phyloP scores from a whole-genome alignment of 1,284 basidiomycete species.

The Pterulicium gracile region DNA sequence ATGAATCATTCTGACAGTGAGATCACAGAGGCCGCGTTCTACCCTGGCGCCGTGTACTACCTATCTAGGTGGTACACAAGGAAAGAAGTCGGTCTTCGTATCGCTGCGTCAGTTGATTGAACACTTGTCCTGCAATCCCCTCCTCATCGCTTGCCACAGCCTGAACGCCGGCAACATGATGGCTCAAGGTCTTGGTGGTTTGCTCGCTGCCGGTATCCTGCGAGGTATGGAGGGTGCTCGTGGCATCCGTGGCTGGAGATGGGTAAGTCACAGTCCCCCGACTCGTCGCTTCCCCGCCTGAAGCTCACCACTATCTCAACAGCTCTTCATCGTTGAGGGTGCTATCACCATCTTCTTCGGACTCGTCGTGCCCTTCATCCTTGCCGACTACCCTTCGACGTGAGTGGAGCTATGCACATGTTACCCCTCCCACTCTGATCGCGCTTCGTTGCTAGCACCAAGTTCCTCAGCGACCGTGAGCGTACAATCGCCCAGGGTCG shows the following conservation, averaged over 20 bases:
- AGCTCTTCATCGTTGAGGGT: constrained; percentile 14
- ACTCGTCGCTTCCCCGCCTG: not conserved
- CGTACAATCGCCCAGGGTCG: constrained; percentile 12
- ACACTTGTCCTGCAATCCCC: not conserved
- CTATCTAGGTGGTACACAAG: constrained; percentile 16
- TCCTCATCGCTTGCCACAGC: constrained; percentile 3
- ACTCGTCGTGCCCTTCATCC: constrained; percentile 12
- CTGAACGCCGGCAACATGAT: constrained; percentile 13
- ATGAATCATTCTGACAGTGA: not conserved
- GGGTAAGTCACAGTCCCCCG: constrained; percentile 7
- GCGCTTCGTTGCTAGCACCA: constrained; percentile 7
- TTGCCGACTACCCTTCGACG: constrained; percentile 13
- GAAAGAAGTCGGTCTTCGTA: constrained; percentile 12
- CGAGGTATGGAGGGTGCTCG: constrained; percentile 30
- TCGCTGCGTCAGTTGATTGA: constrained; percentile 19
- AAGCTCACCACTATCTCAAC: not conserved
- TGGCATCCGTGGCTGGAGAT: constrained; percentile 32
- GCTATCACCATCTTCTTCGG: constrained; percentile 12
- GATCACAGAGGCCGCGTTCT: constrained; percentile 14
- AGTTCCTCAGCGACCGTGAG: constrained; percentile 11
- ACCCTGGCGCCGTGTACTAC: constrained; percentile 15
- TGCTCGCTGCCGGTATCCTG: constrained; percentile 30
- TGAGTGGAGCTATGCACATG: constrained; percentile 5
- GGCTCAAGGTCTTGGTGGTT: constrained; percentile 22
- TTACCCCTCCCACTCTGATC: not conserved